phyloP scores from a whole-genome alignment of 225 moss, liverwort and hornwort genomes.

The Pseudoscleropodium purum region DNA sequence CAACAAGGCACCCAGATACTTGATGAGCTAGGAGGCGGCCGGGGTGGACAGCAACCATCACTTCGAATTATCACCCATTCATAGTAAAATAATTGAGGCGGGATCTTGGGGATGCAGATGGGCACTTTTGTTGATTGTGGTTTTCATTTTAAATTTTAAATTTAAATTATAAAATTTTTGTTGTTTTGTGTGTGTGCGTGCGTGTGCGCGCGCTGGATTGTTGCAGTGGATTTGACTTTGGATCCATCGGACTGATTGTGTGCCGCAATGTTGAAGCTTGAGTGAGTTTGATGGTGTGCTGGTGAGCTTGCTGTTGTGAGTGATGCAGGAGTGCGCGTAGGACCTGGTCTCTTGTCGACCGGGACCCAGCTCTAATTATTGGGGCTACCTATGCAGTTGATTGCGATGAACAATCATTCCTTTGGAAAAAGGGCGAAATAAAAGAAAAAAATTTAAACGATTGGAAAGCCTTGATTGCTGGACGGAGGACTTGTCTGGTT shows the following conservation, averaged over 20 bases:
- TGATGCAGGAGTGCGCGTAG: not conserved
- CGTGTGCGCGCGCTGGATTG: too few relatives aligned
- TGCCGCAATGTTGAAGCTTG: not conserved
- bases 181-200: not conserved
- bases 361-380: constrained; percentile 5
- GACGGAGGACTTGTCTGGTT: not conserved
- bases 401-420: not conserved
- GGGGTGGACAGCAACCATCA: not conserved
- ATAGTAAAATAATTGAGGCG: not conserved
- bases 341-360: not conserved
- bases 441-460: not conserved
- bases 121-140: not conserved
- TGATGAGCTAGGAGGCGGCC: not conserved
- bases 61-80: not conserved
- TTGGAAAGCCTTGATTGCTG: not conserved
- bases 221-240: not conserved
- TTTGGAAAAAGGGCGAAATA: not conserved
- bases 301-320: not conserved
- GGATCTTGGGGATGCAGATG: not conserved
- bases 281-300: not conserved
- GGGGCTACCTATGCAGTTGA: not conserved
- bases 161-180: not conserved
- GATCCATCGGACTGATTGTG: not conserved
- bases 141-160: not conserved
- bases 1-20: not conserved